A percentile compares a stretch with the other conserved stretches of the same genome.
Conservation (phyloP, 331 rosid species). For the Pyracantha coccinea region DNA sequence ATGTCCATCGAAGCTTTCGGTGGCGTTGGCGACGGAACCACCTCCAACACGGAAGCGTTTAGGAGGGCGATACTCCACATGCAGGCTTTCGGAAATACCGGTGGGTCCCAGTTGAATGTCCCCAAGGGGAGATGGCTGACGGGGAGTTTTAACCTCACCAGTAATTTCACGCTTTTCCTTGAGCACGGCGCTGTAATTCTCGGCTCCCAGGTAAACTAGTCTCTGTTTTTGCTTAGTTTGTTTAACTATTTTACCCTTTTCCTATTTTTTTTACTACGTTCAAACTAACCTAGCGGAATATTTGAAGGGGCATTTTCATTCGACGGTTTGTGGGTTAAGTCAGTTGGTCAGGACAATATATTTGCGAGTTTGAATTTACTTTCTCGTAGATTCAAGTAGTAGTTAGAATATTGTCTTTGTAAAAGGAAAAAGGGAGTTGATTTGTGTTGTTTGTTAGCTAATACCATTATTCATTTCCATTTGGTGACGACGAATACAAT, state of each 20-base stretch:
- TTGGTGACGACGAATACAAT: neutral
- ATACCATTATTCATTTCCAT: neutral
- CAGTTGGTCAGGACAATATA: neutral
- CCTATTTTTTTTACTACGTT: no score
- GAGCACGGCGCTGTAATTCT: slow-evolving; percentile 56
- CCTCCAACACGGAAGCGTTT: slow-evolving; percentile 69
- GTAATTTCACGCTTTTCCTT: slow-evolving; percentile 85
- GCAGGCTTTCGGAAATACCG: slow-evolving; percentile 41
- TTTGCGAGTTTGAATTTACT: neutral
- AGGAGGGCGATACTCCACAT: slow-evolving; percentile 48
- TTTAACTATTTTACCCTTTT: neutral
- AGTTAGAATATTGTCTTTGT: no score
- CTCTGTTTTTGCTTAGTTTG: neutral
- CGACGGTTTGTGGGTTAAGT: neutral
- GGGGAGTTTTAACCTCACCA: slow-evolving; percentile 86
- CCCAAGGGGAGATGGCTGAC: slow-evolving; percentile 76
- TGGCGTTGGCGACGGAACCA: slow-evolving; percentile 68
- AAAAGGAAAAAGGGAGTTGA: no score
- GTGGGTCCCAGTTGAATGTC: slow-evolving; percentile 77
- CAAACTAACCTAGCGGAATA: no score
- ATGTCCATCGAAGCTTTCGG: slow-evolving; percentile 74
- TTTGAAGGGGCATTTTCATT: no score
- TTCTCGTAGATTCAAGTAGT: neutral
- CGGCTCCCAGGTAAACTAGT: slow-evolving; percentile 59
- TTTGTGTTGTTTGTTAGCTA: no score